phyloP scores from a whole-genome alignment of 2,329 filamentous ascomycete species.

The Emergomyces pasteurianus region DNA sequence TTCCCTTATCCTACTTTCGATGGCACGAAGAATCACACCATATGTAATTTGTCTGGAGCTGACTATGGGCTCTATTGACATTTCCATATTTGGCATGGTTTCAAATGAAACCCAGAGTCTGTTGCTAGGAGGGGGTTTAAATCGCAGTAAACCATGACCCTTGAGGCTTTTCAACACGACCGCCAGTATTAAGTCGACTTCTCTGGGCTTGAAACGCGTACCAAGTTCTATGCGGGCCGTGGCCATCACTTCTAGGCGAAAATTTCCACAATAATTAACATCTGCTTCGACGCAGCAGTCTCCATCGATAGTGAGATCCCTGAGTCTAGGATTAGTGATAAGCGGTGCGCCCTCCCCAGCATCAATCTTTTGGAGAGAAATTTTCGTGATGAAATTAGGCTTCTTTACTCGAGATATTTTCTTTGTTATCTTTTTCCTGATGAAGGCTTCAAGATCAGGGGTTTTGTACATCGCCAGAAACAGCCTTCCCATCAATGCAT shows the following conservation, averaged over 20 bases:
- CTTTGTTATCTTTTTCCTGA: slow-evolving; percentile 80
- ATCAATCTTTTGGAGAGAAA: slow-evolving; percentile 71
- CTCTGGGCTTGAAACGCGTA: slow-evolving; percentile 72
- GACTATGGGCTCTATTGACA: slow-evolving; percentile 91
- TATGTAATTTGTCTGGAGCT: slow-evolving; percentile 94
- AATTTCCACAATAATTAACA: slow-evolving; percentile 77
- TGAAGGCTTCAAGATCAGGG: slow-evolving; percentile 61
- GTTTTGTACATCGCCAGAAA: slow-evolving; percentile 86
- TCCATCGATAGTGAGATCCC: slow-evolving; percentile 80
- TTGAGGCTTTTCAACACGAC: slow-evolving; percentile 75
- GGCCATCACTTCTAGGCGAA: slow-evolving; percentile 81
- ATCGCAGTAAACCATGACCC: slow-evolving; percentile 70
- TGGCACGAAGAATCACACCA: slow-evolving; percentile 77
- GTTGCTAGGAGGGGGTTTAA: slow-evolving; percentile 93
- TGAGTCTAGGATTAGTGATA: slow-evolving; percentile 77
- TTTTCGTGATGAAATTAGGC: slow-evolving; percentile 75
- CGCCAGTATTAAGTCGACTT: slow-evolving; percentile 80
- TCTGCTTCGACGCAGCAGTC: slow-evolving; percentile 81
- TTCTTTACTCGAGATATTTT: slow-evolving; percentile 92
- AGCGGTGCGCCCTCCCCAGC: slow-evolving; percentile 79
- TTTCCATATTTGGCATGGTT: slow-evolving; percentile 83
- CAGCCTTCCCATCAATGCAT: slow-evolving; percentile 75
- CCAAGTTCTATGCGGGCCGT: slow-evolving; percentile 87
- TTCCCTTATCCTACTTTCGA: slow-evolving; percentile 89
- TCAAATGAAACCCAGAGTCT: slow-evolving; percentile 94